A percentile compares a stretch with the other conserved stretches of the same genome.
These are phyloP conservation scores for Aspergillus bombycis DNA, from an alignment of 2,329 filamentous ascomycete species.

Conservation along the genomic window DNA sequence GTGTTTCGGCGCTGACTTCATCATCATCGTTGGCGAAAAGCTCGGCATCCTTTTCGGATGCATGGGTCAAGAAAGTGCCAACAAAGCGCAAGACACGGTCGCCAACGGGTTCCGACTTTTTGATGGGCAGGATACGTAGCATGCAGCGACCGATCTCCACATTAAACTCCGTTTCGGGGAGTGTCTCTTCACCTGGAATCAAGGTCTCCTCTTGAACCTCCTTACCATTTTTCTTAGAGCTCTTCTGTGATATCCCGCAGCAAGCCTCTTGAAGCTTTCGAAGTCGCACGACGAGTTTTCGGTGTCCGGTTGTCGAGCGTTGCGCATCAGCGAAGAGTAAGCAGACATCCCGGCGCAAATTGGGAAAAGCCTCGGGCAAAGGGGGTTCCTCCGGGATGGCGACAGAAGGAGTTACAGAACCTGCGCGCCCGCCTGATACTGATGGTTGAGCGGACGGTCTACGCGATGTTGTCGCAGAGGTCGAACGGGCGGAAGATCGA, in stretches of 20 bases:
- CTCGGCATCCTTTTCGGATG: slow-evolving; percentile 69
- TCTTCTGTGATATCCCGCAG: slow-evolving; percentile 57
- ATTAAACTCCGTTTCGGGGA: slow-evolving; percentile 86
- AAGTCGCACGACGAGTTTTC: slow-evolving; percentile 84
- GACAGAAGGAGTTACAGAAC: slow-evolving; percentile 41
- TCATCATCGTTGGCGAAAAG: slow-evolving; percentile 64
- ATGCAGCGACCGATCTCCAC: slow-evolving; percentile 82
- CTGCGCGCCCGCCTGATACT: slow-evolving; percentile 80
- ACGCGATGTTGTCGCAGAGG: slow-evolving; percentile 39
- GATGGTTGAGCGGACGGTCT: slow-evolving; percentile 64
- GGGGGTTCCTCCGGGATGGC: slow-evolving; percentile 66
- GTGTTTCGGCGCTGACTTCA: slow-evolving; percentile 76
- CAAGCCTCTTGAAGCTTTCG: slow-evolving; percentile 90
- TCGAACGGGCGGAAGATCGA: slow-evolving; percentile 44
- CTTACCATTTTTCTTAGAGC: slow-evolving; percentile 36
- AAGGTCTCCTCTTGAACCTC: slow-evolving; percentile 55
- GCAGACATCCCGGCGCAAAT: slow-evolving; percentile 73
- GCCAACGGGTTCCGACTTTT: slow-evolving; percentile 87
- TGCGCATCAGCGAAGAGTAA: slow-evolving; percentile 80
- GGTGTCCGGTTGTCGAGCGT: slow-evolving; percentile 83
- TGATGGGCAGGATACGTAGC: slow-evolving; percentile 78
- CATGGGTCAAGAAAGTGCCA: slow-evolving; percentile 79
- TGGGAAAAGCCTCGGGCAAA: slow-evolving; percentile 46
- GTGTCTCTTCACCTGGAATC: slow-evolving; percentile 60
- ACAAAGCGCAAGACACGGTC: slow-evolving; percentile 85